Percentiles rank a stretch among this genome's conserved stretches.
Evolutionary conservation across 768 basidiomycete species (phyloP).

Genomic region (Pleurotus platypus): DNA sequence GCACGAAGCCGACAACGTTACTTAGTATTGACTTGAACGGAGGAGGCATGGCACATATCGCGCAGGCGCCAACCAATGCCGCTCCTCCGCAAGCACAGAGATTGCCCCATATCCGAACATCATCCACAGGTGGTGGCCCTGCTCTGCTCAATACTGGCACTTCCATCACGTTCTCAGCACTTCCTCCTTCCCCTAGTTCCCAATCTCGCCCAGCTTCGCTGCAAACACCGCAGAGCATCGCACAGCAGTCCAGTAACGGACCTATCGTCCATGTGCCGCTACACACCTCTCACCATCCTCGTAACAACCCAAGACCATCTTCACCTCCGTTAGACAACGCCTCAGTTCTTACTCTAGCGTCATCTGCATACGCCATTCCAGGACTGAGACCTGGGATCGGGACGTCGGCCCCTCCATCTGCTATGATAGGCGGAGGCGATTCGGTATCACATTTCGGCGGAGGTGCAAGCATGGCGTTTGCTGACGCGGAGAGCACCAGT

Average conservation of each 20-base stretch:
- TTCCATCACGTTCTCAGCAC: constrained; percentile 72
- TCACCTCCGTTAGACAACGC: constrained; percentile 92
- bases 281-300: constrained; percentile 89
- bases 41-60: constrained; percentile 82
- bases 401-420: constrained; percentile 45
- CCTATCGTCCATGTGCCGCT: constrained; percentile 74
- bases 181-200: constrained; percentile 42
- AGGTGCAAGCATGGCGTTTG: constrained; percentile 39
- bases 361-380: constrained; percentile 82
- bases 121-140: constrained; percentile 48
- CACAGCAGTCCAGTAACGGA: constrained; percentile 23
- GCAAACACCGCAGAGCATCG: constrained; percentile 27
- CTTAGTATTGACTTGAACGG: constrained; percentile 83
- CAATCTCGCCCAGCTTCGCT: constrained; percentile 41
- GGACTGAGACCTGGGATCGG: constrained; percentile 46
- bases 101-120: constrained; percentile 58
- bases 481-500: constrained; percentile 65
- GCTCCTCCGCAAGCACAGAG: constrained; percentile 51
- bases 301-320: constrained; percentile 92
- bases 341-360: constrained; percentile 88
- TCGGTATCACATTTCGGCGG: constrained; percentile 74
- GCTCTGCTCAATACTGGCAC: constrained; percentile 42
- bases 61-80: constrained; percentile 66
- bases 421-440: constrained; percentile 46
- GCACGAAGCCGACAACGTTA: constrained; percentile 93